Percentiles rank a stretch among this genome's conserved stretches.
Evolutionary conservation across 1,284 basidiomycete species (phyloP).

Genomic region (Heterobasidion parviporum): DNA sequence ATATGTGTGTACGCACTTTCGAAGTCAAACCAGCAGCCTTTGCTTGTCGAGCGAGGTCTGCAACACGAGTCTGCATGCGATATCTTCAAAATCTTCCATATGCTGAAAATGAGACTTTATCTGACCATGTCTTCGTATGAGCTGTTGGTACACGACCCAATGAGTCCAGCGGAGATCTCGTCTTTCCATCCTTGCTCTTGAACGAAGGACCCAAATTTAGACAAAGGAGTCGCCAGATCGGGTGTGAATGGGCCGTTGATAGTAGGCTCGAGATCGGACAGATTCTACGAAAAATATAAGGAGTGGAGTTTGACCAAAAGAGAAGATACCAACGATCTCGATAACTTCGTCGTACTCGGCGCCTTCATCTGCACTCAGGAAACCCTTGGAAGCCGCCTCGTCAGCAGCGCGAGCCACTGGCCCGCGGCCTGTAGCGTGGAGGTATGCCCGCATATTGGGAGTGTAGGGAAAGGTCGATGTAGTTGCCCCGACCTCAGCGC

Average conservation of each 20-base stretch:
- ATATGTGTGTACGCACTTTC: slow-evolving; percentile 36
- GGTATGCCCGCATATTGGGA: slow-evolving; percentile 81
- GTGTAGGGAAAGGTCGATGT: slow-evolving; percentile 98
- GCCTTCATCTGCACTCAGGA: slow-evolving; percentile 78
- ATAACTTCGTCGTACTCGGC: slow-evolving; percentile 97
- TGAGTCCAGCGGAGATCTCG: slow-evolving; percentile 84
- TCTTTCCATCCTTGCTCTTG: slow-evolving; percentile 88
- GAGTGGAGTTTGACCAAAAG: slow-evolving; percentile 6
- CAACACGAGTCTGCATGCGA: slow-evolving; percentile 64
- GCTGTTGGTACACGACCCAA: slow-evolving; percentile 97
- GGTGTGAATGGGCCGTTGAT: slow-evolving; percentile 99
- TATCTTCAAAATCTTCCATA: background rate
- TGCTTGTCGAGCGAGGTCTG: slow-evolving; percentile 88
- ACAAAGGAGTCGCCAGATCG: slow-evolving; percentile 93
- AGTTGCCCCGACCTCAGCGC: slow-evolving; percentile 97
- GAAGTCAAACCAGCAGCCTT: slow-evolving; percentile 74
- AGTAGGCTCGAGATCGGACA: slow-evolving; percentile 89
- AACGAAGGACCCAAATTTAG: slow-evolving; percentile 79
- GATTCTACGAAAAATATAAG: slow-evolving; percentile 43
- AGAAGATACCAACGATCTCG: slow-evolving; percentile 64
- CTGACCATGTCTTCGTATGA: slow-evolving; percentile 90
- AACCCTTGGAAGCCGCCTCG: slow-evolving; percentile 70
- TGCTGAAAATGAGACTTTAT: slow-evolving; percentile 3
- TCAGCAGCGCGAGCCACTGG: slow-evolving; percentile 87
- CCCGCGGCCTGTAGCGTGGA: slow-evolving; percentile 85